Conservation (phyloP, 768 basidiomycete genomes). For the Trametes punicea region DNA sequence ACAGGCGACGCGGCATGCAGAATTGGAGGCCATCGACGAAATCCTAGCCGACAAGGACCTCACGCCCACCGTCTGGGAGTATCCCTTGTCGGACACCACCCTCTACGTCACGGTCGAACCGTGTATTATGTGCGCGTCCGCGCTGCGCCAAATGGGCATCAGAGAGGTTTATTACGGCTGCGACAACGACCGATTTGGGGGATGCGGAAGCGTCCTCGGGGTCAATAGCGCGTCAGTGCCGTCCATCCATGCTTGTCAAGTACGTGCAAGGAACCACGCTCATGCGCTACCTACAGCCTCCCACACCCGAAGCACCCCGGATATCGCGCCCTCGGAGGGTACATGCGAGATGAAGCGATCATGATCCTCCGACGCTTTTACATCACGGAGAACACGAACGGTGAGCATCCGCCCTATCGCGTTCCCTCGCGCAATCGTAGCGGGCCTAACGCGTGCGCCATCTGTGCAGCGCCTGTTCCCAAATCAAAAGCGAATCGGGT, state of each 20-base stretch:
- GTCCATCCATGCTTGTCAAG: neutral
- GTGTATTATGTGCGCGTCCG: slow-evolving; percentile 98
- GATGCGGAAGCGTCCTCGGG: slow-evolving; percentile 90
- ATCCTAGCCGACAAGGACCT: slow-evolving; percentile 65
- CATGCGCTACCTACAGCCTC: slow-evolving; percentile 42
- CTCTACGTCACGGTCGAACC: slow-evolving; percentile 99
- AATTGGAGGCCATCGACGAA: slow-evolving; percentile 92
- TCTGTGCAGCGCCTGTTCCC: slow-evolving; percentile 75
- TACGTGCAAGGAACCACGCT: no score
- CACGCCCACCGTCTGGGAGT: slow-evolving; percentile 46
- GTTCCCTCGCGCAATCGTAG: neutral
- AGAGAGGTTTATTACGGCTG: slow-evolving; percentile 90
- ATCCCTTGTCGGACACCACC: slow-evolving; percentile 74
- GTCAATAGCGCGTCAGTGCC: slow-evolving; percentile 69
- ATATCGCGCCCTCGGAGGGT: slow-evolving; percentile 63
- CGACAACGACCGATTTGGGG: slow-evolving; percentile 94
- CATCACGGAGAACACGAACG: slow-evolving; percentile 89
- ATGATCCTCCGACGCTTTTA: slow-evolving; percentile 60
- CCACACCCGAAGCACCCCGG: slow-evolving; percentile 69
- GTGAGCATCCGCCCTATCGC: slow-evolving; percentile 44
- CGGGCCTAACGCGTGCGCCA: no score
- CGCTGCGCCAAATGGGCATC: slow-evolving; percentile 90
- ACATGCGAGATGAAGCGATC: slow-evolving; percentile 52
- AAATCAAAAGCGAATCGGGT: slow-evolving; percentile 81
- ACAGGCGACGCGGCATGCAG: slow-evolving; percentile 95